A percentile compares a stretch with the other conserved stretches of the same genome.
These are phyloP conservation scores for Cordyceps pruinosa DNA, from an alignment of 2,329 filamentous ascomycete genomes.

Conservation along the genomic window DNA sequence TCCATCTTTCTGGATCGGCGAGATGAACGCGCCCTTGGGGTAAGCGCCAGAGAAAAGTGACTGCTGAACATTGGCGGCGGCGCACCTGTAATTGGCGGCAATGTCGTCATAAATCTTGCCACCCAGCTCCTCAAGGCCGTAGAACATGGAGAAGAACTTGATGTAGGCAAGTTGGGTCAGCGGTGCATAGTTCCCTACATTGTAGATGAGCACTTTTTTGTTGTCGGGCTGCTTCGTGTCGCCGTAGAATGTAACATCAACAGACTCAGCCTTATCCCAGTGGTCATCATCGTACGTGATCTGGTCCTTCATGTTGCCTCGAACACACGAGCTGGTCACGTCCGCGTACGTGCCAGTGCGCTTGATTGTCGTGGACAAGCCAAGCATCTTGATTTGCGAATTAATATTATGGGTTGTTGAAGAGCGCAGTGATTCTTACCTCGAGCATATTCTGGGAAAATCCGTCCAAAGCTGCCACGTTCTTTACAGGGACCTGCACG, in stretches of 20 bases:
- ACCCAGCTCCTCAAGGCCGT: conserved; percentile 7
- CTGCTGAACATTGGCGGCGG: conserved; percentile 10
- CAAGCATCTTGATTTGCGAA: background rate
- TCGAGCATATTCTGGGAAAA: conserved; percentile 12
- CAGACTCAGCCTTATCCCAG: conserved; percentile 6
- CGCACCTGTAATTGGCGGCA: conserved; percentile 7
- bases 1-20: conserved; percentile 3
- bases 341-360: conserved; percentile 8
- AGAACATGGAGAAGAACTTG: conserved; percentile 14
- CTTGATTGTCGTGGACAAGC: conserved; percentile 4
- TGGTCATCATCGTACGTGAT: conserved; percentile 5
- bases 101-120: conserved; percentile 4
- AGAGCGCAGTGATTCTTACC: background rate
- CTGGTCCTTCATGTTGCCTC: conserved; percentile 12
- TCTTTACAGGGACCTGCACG: conserved; percentile 10
- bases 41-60: background rate
- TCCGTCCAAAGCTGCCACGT: conserved; percentile 9
- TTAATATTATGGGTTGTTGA: background rate
- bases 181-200: conserved; percentile 2
- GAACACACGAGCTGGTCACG: conserved; percentile 12
- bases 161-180: conserved; percentile 11
- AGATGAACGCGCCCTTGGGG: conserved; percentile 3
- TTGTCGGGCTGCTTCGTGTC: background rate
- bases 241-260: conserved; percentile 13
- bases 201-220: conserved; percentile 11